A percentile compares a stretch with the other conserved stretches of the same genome.
Conservation (phyloP, 345 rosid species). For the Durio zibethinus region DNA sequence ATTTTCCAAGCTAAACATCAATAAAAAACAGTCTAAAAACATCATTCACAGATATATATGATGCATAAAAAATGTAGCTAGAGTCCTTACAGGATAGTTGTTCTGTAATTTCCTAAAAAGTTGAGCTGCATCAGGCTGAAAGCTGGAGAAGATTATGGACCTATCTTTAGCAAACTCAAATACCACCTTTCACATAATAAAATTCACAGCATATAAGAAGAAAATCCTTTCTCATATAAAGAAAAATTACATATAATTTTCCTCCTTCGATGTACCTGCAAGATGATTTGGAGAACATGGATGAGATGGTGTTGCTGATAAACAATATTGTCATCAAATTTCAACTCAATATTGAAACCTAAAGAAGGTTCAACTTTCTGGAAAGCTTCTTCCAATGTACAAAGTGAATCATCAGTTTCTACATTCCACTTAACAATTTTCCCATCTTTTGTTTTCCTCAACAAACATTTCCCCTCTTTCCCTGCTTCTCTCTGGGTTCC, state of each 20-base stretch:
- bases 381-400: slow-evolving; percentile 81
- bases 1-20: slow-evolving; percentile 1
- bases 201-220: not conserved
- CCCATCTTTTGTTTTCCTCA: slow-evolving; percentile 78
- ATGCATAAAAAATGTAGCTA: not conserved
- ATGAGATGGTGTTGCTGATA: slow-evolving; percentile 57
- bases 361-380: slow-evolving; percentile 59
- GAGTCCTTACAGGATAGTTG: slow-evolving; percentile 60
- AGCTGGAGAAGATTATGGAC: slow-evolving; percentile 75
- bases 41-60: not conserved
- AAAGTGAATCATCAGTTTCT: slow-evolving; percentile 61
- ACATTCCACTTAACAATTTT: slow-evolving; percentile 65
- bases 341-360: slow-evolving; percentile 90
- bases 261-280: slow-evolving; percentile 37
- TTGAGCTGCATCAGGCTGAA: slow-evolving; percentile 85
- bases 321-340: slow-evolving; percentile 76
- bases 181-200: slow-evolving; percentile 44
- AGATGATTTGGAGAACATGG: slow-evolving; percentile 54
- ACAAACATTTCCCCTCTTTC: slow-evolving; percentile 46
- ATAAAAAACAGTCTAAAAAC: not conserved
- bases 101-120: slow-evolving; percentile 64
- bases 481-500: slow-evolving; percentile 62
- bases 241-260: not conserved
- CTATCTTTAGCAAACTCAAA: slow-evolving; percentile 50
- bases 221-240: not conserved